Evolutionary conservation across 1,284 basidiomycete species (phyloP).

Genomic region (Marasmius tenuissimus): DNA sequence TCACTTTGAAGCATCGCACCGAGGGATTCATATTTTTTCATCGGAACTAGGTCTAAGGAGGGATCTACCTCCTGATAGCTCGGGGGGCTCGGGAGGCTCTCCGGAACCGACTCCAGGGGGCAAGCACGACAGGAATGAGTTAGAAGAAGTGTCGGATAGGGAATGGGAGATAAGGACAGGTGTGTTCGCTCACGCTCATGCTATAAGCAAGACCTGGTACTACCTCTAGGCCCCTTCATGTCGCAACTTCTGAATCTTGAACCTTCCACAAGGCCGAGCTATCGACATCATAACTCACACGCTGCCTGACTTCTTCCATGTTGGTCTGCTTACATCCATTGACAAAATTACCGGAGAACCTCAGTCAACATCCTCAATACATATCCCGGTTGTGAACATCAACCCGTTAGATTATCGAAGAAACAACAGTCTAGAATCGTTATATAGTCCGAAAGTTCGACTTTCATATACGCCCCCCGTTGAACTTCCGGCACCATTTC

Average conservation of each 20-base stretch:
- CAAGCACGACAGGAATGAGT: background rate
- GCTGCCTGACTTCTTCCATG: constrained; percentile 69
- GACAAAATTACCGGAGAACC: constrained; percentile 43
- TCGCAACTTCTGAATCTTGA: background rate
- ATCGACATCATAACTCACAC: constrained; percentile 69
- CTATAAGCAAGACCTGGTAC: constrained; percentile 25
- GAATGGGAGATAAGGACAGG: constrained; percentile 73
- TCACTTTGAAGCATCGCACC: background rate
- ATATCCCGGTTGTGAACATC: constrained; percentile 22
- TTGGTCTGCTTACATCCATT: constrained; percentile 60
- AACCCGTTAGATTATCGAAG: constrained; percentile 23
- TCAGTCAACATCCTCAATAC: constrained; percentile 19
- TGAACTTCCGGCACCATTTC: constrained; percentile 65
- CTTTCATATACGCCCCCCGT: constrained; percentile 67
- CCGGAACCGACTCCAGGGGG: constrained; percentile 22
- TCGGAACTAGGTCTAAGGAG: background rate
- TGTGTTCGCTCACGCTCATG: constrained; percentile 22
- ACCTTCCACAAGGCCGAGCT: constrained; percentile 53
- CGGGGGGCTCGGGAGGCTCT: background rate
- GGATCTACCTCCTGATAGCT: background rate
- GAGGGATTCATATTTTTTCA: background rate
- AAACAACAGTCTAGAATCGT: constrained; percentile 37
- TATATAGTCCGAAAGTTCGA: constrained; percentile 56
- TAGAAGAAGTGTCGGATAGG: constrained; percentile 36
- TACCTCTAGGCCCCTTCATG: constrained; percentile 15